A percentile compares a stretch with the other conserved stretches of the same genome.
Evolutionary conservation across 768 basidiomycete species (phyloP).

Genomic region (Pholiota microspora): DNA sequence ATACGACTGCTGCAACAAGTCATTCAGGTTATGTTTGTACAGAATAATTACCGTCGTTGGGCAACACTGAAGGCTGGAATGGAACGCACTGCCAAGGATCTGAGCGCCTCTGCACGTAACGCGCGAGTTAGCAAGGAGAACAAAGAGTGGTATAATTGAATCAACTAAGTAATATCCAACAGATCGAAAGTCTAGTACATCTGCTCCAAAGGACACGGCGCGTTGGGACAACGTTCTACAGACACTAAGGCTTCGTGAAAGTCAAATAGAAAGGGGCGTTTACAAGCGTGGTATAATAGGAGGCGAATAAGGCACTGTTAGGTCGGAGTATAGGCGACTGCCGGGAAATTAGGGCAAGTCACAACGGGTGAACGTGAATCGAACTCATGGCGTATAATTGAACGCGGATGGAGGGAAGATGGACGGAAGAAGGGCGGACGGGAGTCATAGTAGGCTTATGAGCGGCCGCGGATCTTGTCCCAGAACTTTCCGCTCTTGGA

Average conservation of each 20-base stretch:
- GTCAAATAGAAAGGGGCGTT: background rate
- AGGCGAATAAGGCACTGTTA: background rate
- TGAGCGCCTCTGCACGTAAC: too few species aligned
- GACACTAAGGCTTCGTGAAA: background rate
- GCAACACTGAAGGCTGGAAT: too few species aligned
- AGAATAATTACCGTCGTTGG: background rate
- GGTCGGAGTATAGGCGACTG: background rate
- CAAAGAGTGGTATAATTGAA: background rate
- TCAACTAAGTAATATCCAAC: background rate
- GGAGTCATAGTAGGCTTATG: background rate
- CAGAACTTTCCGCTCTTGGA: conserved; percentile 1
- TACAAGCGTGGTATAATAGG: background rate
- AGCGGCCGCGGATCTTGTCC: conserved; percentile 3
- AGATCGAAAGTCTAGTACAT: background rate
- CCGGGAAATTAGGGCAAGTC: background rate
- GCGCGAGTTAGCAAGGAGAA: background rate
- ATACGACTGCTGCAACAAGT: too few species aligned
- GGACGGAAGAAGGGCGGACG: background rate
- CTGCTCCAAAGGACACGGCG: background rate
- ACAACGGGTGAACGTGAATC: background rate
- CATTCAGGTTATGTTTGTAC: background rate
- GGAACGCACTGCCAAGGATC: too few species aligned
- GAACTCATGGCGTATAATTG: background rate
- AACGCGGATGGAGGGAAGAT: background rate
- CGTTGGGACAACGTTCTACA: background rate